These are phyloP conservation scores for Incumbomyces delicatus DNA, from an alignment of 2,329 filamentous ascomycete species.

Conservation along the genomic window DNA sequence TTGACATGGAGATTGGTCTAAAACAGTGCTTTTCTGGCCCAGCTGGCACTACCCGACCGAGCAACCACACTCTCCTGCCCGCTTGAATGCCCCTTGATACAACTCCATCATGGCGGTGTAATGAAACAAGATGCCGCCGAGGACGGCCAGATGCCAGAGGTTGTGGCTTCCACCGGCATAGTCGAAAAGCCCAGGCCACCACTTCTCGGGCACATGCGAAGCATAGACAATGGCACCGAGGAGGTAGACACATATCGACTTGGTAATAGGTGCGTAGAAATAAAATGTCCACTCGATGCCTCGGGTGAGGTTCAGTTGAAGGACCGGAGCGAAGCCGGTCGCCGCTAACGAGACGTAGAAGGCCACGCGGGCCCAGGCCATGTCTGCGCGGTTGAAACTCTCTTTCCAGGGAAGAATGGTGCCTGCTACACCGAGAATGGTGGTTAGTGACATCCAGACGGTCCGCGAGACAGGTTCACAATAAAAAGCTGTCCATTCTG, in stretches of 20 bases:
- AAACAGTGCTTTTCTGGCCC: no score
- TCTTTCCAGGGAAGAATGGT: slow-evolving; percentile 95
- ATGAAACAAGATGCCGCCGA: slow-evolving; percentile 94
- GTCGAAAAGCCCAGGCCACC: slow-evolving; percentile 87
- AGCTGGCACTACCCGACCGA: slow-evolving; percentile 3
- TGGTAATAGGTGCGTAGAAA: slow-evolving; percentile 80
- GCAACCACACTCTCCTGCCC: slow-evolving; percentile 42
- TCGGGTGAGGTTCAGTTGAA: slow-evolving; percentile 70
- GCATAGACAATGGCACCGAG: slow-evolving; percentile 79
- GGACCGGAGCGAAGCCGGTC: slow-evolving; percentile 80
- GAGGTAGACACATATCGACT: slow-evolving; percentile 80
- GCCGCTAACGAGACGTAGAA: slow-evolving; percentile 83
- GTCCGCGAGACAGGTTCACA: slow-evolving; percentile 83
- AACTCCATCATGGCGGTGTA: slow-evolving; percentile 94
- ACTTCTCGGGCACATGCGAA: slow-evolving; percentile 84
- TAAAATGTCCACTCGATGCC: slow-evolving; percentile 71
- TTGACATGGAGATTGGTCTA: no score
- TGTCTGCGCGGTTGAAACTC: slow-evolving; percentile 81
- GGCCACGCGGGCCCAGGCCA: slow-evolving; percentile 83
- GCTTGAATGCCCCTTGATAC: slow-evolving; percentile 66
- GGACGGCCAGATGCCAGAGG: slow-evolving; percentile 89
- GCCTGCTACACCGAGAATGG: slow-evolving; percentile 70
- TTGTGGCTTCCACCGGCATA: slow-evolving; percentile 95
- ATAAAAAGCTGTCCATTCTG: slow-evolving; percentile 97
- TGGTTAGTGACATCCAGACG: slow-evolving; percentile 75